phyloP scores from a whole-genome alignment of 441 rosid species.

The Brassica hybrid region DNA sequence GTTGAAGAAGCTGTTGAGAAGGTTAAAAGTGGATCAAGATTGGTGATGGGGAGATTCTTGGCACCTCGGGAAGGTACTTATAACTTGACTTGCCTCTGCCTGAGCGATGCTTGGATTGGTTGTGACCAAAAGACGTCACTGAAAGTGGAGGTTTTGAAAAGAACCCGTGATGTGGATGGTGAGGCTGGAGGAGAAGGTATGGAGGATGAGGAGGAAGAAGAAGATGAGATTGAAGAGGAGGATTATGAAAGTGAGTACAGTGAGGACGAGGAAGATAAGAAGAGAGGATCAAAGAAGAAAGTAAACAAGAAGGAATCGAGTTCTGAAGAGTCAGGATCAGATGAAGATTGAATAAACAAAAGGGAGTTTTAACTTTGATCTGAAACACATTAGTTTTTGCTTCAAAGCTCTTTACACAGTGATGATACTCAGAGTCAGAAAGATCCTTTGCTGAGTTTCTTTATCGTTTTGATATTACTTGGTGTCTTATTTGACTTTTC shows the following conservation, averaged over 20 bases:
- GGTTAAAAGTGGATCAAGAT: slow-evolving; percentile 76
- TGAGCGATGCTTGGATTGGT: slow-evolving; percentile 89
- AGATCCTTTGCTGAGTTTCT: not conserved
- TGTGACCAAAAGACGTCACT: slow-evolving; percentile 66
- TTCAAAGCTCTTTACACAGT: slow-evolving; percentile 18
- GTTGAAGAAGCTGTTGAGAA: slow-evolving; percentile 73
- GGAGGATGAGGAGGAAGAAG: slow-evolving; percentile 58
- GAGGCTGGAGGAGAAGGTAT: slow-evolving; percentile 65
- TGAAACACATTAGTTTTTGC: slow-evolving; percentile 21
- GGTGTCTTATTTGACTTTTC: slow-evolving; percentile 1
- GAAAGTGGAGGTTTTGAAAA: slow-evolving; percentile 76
- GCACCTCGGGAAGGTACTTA: slow-evolving; percentile 81
- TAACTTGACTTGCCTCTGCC: slow-evolving; percentile 76
- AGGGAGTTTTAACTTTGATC: not conserved
- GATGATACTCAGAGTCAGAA: not conserved
- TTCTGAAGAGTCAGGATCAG: slow-evolving; percentile 67
- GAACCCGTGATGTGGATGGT: slow-evolving; percentile 74
- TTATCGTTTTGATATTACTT: not conserved
- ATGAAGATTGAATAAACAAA: slow-evolving; percentile 55
- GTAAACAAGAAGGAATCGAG: slow-evolving; percentile 53
- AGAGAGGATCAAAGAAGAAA: slow-evolving; percentile 55
- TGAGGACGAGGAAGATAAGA: slow-evolving; percentile 85
- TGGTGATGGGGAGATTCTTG: slow-evolving; percentile 81
- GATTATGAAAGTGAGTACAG: slow-evolving; percentile 88
- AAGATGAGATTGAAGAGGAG: slow-evolving; percentile 79